These are phyloP conservation scores for Hyaloscypha hepaticicola DNA, from an alignment of 495 filamentous ascomycete genomes.

Conservation along the genomic window DNA sequence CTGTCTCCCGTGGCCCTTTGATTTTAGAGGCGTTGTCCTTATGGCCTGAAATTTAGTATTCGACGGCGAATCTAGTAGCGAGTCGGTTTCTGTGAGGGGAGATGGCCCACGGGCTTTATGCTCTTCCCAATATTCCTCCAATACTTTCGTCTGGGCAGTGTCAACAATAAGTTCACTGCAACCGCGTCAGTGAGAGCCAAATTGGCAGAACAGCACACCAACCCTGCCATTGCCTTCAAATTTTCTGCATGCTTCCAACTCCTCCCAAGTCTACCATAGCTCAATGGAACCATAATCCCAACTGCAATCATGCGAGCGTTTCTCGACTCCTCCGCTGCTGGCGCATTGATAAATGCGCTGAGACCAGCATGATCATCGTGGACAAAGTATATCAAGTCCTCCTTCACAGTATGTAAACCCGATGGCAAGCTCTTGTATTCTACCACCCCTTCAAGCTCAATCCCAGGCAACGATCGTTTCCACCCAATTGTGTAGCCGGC, in stretches of 20 bases:
- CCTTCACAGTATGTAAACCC: slow-evolving; percentile 82
- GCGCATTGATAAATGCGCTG: slow-evolving; percentile 86
- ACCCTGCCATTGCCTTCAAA: slow-evolving; percentile 73
- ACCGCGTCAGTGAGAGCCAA: not conserved
- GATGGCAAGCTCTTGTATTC: slow-evolving; percentile 96
- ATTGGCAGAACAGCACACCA: slow-evolving; percentile 29
- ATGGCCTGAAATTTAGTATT: slow-evolving; percentile 40
- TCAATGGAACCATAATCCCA: slow-evolving; percentile 81
- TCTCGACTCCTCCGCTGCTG: slow-evolving; percentile 71
- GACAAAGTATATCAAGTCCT: slow-evolving; percentile 92
- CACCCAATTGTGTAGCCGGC: slow-evolving; percentile 84
- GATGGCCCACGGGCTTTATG: slow-evolving; percentile 55
- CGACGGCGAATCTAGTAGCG: slow-evolving; percentile 54
- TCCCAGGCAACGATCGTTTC: slow-evolving; percentile 69
- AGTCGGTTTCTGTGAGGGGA: slow-evolving; percentile 44
- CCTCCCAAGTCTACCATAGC: slow-evolving; percentile 81
- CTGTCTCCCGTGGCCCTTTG: slow-evolving; percentile 48
- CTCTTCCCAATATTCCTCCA: slow-evolving; percentile 80
- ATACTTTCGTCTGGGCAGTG: slow-evolving; percentile 51
- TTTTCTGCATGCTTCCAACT: slow-evolving; percentile 84
- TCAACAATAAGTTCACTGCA: slow-evolving; percentile 52
- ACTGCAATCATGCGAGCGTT: slow-evolving; percentile 93
- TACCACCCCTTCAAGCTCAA: slow-evolving; percentile 83
- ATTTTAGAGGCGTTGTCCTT: slow-evolving; percentile 19
- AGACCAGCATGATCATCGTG: slow-evolving; percentile 80